Base-by-base conservation (phyloP, 768 basidiomycete genomes). In the Mycena rosella region DNA sequence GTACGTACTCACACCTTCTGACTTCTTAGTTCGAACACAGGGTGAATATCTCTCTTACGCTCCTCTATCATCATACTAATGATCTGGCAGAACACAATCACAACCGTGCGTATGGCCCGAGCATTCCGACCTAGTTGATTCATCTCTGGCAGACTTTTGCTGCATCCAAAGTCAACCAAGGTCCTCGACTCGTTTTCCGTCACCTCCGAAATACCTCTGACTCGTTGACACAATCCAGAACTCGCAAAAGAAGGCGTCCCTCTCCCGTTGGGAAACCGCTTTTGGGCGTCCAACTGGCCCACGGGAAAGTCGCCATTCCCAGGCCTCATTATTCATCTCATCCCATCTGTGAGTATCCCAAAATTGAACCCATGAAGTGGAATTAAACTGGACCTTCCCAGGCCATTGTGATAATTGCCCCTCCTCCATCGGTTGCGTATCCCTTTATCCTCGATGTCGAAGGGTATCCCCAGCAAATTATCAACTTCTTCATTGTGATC, bases 271-370 rank as follows among this genome's bases (percentile, higher is more conserved):
- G 86, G 86, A 3, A 88, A 86, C 68, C 81, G 75, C 27, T 86
- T 89, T 70, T 88, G 87, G 88, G 88, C 88, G 1, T 87, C 86
- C 0, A 89, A 88, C 71, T 88, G 87, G 87, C 87, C 87, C 1
- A 86, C 85, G 2, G 86, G 87, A 9, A 85, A 85, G 67, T 85
- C 88, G 0, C 88, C 88, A 0, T 73, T 88, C 27, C 86, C 87
- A 0, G 88, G 86, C 0, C 80, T 89, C 4, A 83, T 88, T 54
- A 80, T 89, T 7, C 86, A 88, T 56, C 70, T 89, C 29, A 87
- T 88, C 42, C 83, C 86, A 24, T 86, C 88, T 0, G 85, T 83
- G 52, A 57, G 82, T 63, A 1, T 36, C 14, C 27, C 6, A 17
- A 26, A 29, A 30, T 26, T 32, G 36, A 20, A 30, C 36, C 7